Evolutionary conservation across 163 green algal species (phyloP), one percentile per base, ranked within the genome.

Genomic region (Scenedesmus sp.): DNA sequence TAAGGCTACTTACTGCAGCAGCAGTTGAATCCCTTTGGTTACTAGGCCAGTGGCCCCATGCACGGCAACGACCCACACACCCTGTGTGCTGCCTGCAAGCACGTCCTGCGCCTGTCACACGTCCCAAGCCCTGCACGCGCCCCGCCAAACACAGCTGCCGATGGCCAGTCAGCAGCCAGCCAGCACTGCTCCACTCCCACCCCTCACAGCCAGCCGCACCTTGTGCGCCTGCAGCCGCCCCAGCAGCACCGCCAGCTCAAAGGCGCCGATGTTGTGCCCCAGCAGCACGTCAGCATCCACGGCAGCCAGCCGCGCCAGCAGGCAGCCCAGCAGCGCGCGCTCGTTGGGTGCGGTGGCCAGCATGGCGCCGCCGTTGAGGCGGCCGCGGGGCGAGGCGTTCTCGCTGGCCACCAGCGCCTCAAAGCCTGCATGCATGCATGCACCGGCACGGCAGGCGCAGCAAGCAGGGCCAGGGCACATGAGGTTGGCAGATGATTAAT

Each of bases 211-310:
- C 34, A 46, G 34, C 20, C 85, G 12, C 70, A 98, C 96, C 96
- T 98, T 99, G 94, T 97, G 96, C 82, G 98, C 95, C 94, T 99
- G 95, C 93, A 99, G 94, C 84, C 98, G 96, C 70, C 98, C 95
- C 77, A 99, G 95, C 77, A 99, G 96, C n/a, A 99, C 95, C 86
- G 97, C 95, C 74, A 99, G 94, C 92, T 99, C 98, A 81, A 98
- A 99, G 26, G 93, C 97, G 6, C 95, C 93, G 84, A 99, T 96
- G 96, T 99, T 99, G 96, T 99, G 98, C 8, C 98, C 98, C 54
- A 99, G 96, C 52, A 99, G 90, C 81, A 99, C 97, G 92, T 99
- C 98, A 7, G 97, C 94, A 90, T 99, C 98, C 23, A 99, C 91
- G 1, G 57, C 88, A 82, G 96, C 93, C 89, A 99, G 92, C 23